Evolutionary conservation across 257 asterid species (phyloP).

Genomic region (Scutellaria galericulata): DNA sequence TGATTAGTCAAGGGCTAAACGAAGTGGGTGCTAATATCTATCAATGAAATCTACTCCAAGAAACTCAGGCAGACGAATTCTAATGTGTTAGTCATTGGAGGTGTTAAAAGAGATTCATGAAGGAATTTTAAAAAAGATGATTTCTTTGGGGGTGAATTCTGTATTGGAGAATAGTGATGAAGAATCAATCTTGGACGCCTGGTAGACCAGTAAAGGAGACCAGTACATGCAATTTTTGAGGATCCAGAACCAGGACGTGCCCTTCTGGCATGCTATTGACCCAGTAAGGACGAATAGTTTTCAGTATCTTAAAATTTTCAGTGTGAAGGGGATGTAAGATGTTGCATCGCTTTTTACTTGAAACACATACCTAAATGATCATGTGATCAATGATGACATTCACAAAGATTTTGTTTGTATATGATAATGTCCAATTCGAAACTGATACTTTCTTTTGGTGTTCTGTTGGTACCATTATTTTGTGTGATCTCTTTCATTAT

Average conservation of each 20-base stretch:
- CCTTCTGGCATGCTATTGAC: neutral
- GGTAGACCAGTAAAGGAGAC: neutral
- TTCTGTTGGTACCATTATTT: neutral
- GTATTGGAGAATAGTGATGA: neutral
- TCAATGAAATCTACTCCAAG: neutral
- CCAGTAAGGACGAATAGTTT: neutral
- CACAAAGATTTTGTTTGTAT: no score
- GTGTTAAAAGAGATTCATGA: neutral
- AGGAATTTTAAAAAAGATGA: neutral
- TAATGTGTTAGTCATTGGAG: neutral
- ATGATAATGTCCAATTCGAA: no score
- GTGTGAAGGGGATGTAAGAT: no score
- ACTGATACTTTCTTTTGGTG: no score
- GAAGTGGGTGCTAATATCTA: neutral
- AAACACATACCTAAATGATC: neutral
- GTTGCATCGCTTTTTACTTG: no score
- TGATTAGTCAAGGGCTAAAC: neutral
- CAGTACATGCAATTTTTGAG: neutral
- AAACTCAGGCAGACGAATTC: constrained; percentile 3
- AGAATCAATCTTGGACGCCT: neutral
- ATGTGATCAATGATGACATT: neutral
- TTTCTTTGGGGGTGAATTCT: neutral
- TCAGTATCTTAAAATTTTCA: neutral
- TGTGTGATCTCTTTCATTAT: neutral
- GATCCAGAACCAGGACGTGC: neutral